Percentiles rank a stretch among this genome's conserved stretches.
Conservation (phyloP, 495 filamentous ascomycete species). For the Collariella sp. region DNA sequence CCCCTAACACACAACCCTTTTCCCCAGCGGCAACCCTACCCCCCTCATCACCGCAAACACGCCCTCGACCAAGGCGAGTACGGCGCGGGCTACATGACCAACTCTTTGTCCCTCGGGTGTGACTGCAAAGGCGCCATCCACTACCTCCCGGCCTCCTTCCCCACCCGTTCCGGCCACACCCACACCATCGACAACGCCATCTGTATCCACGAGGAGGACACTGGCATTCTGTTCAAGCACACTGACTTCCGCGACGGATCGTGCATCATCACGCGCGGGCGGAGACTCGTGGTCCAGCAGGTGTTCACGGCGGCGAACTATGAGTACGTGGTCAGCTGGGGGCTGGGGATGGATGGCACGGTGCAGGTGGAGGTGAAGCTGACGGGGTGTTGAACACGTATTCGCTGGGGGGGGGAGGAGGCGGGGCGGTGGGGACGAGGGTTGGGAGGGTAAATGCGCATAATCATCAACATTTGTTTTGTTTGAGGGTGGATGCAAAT, state of each 20-base stretch:
- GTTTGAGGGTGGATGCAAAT: conserved; percentile 79
- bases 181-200: conserved; percentile 89
- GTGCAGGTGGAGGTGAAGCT: conserved; percentile 93
- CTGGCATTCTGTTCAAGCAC: conserved; percentile 92
- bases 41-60: conserved; percentile 67
- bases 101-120: conserved; percentile 61
- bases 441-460: conserved; percentile 55
- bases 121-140: conserved; percentile 69
- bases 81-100: conserved; percentile 64
- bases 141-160: conserved; percentile 73
- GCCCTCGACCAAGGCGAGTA: conserved; percentile 73
- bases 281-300: conserved; percentile 83
- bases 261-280: conserved; percentile 74
- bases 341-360: conserved; percentile 89
- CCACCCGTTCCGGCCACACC: conserved; percentile 67
- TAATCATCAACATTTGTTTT: conserved; percentile 96
- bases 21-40: conserved; percentile 48
- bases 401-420: conserved; percentile 74
- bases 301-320: conserved; percentile 97
- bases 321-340: conserved; percentile 90
- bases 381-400: conserved; percentile 96
- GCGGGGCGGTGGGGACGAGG: conserved; percentile 87
- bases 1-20: no score
- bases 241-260: conserved; percentile 90
- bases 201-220: conserved; percentile 94